Evolutionary conservation across 2,329 filamentous ascomycete genomes (phyloP), one percentile per base, ranked within the genome.

Genomic region (Trichophyton equinum): DNA sequence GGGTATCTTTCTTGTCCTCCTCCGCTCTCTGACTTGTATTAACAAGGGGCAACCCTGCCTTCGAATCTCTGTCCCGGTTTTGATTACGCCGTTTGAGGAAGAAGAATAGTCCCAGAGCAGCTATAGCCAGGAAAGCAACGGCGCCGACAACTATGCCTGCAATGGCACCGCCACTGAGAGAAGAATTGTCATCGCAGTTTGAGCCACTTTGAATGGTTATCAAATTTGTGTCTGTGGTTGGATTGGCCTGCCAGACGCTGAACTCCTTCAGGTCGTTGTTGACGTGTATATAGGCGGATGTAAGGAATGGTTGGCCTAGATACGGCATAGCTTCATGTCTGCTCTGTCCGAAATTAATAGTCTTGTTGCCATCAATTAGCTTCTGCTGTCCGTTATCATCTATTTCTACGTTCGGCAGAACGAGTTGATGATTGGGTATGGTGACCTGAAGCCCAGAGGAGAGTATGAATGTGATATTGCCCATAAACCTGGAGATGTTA

Each of bases 391-490:
- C 61, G 25, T 63, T 61, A 27, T 60, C 33, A 58, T 67, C 63
- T 59, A 71, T 66, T 4, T 60, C 53, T 8, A 66, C 20, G 38
- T 71, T 63, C 0, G 71, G 70, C 11, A 69, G 57, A 11, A 73
- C 65, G 15, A 73, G 65, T 62, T 72, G 68, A 51, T 68, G 62
- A 61, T 72, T 73, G 15, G 68, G 66, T 30, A 73, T 67, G 3
- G 60, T 64, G 20, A 69, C 62, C n/a, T 61, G 44, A 13, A 68
- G 58, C 6, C 62, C 63, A 13, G 63, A 64, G 22, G 56, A 47
- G 8, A 68, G 47, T 8, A n/a, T 59, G 56, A 66, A 60, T 6
- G 63, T 66, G 7, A 66, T 53, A 46, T 65, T 57, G n/a, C 64
- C 66, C 11, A 22, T 18, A 46, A 59, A 62, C 18, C 60, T 62